Evolutionary conservation across 2,329 filamentous ascomycete genomes (phyloP).

Genomic region (Rutstroemia sydowiana): DNA sequence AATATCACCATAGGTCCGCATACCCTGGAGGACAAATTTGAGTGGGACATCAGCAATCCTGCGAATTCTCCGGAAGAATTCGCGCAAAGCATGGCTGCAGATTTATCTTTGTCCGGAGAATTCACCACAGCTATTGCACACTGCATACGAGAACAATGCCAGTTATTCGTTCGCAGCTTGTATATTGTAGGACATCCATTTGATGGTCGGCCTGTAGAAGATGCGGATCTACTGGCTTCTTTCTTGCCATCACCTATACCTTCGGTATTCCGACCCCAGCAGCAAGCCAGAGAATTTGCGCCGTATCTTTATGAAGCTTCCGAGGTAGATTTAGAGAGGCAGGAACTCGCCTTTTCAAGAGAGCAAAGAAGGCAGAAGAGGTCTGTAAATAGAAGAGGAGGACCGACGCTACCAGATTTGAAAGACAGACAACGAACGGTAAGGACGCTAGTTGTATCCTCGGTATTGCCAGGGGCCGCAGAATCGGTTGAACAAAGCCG

Average conservation of each 20-base stretch:
- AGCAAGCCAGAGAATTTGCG: constrained; percentile 88
- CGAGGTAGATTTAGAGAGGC: constrained; percentile 81
- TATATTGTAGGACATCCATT: constrained; percentile 93
- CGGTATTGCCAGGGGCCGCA: constrained; percentile 82
- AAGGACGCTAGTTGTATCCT: constrained; percentile 84
- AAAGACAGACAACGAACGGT: constrained; percentile 93
- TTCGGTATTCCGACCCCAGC: constrained; percentile 79
- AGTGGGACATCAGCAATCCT: constrained; percentile 98
- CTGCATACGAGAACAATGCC: constrained; percentile 91
- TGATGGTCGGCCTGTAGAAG: constrained; percentile 86
- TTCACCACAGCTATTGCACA: constrained; percentile 97
- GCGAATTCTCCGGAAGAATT: constrained; percentile 93
- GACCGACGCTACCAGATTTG: constrained; percentile 88
- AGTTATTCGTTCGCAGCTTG: constrained; percentile 87
- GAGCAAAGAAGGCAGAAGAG: constrained; percentile 93
- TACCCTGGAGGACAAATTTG: constrained; percentile 92
- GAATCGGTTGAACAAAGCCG: constrained; percentile 74
- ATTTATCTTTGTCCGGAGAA: constrained; percentile 86
- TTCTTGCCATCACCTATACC: constrained; percentile 81
- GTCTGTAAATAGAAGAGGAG: constrained; percentile 87
- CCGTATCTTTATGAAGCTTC: constrained; percentile 92
- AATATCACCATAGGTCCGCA: constrained; percentile 96
- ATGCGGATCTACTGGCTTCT: constrained; percentile 76
- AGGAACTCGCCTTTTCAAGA: constrained; percentile 85
- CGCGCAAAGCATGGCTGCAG: constrained; percentile 77